A percentile compares a stretch with the other conserved stretches of the same genome.
Conservation (phyloP, 768 basidiomycete genomes). For the Myochromella boudieri region DNA sequence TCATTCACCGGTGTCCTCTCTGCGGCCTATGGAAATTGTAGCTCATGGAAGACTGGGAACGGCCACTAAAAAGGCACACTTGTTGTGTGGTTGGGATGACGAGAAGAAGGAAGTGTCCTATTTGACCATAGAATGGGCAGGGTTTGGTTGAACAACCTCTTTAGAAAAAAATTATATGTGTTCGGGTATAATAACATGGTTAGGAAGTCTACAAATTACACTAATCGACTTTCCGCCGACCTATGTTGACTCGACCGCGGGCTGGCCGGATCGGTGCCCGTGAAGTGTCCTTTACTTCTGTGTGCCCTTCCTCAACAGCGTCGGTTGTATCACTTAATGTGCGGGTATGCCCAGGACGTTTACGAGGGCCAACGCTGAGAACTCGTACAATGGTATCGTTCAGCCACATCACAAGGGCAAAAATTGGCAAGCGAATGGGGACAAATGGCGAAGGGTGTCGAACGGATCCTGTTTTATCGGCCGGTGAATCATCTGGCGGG, state of each 20-base stretch:
- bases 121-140: slow-evolving; percentile 88
- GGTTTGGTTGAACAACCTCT: slow-evolving; percentile 62
- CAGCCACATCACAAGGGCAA: slow-evolving; percentile 69
- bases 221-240: slow-evolving; percentile 50
- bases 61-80: slow-evolving; percentile 94
- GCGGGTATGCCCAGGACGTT: slow-evolving; percentile 9
- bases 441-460: slow-evolving; percentile 75
- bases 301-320: slow-evolving; percentile 51
- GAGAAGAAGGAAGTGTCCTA: slow-evolving; percentile 64
- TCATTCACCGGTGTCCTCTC: slow-evolving; percentile 52
- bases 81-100: slow-evolving; percentile 89
- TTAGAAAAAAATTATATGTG: slow-evolving; percentile 1
- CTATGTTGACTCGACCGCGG: slow-evolving; percentile 35
- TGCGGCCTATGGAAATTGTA: slow-evolving; percentile 91
- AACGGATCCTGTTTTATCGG: slow-evolving; percentile 37
- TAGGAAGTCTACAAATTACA: not conserved
- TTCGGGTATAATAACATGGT: slow-evolving; percentile 12
- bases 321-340: slow-evolving; percentile 51
- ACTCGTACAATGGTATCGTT: slow-evolving; percentile 69
- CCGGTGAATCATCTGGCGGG: slow-evolving; percentile 20
- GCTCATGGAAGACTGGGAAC: slow-evolving; percentile 95
- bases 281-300: slow-evolving; percentile 26
- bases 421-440: slow-evolving; percentile 79
- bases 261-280: slow-evolving; percentile 18
- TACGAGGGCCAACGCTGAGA: slow-evolving; percentile 48